Conservation (phyloP, 1,284 basidiomycete genomes). For the Tilletiopsis washingtonensis region DNA sequence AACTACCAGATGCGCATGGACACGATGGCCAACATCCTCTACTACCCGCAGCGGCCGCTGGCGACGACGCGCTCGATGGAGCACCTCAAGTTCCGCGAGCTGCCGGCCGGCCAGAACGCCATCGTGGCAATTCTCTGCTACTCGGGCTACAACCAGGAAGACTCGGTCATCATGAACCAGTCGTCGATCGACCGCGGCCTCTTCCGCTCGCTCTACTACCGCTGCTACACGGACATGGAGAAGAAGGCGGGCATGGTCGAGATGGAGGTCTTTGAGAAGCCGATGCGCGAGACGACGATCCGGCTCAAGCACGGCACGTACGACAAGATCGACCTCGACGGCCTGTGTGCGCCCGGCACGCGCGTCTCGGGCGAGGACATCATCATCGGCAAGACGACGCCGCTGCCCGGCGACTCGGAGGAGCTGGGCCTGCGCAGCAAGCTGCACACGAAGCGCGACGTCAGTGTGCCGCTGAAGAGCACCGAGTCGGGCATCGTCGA, state of each 20-base stretch:
- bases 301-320: constrained; percentile 98
- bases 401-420: constrained; percentile 89
- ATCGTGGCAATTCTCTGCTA: constrained; percentile 98
- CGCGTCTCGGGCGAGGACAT: constrained; percentile 95
- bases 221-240: constrained; percentile 93
- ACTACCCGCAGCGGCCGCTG: constrained; percentile 97
- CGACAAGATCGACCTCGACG: constrained; percentile 94
- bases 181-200: constrained; percentile 94
- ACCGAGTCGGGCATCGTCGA: constrained; percentile 97
- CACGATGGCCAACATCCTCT: constrained; percentile 71
- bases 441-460: constrained; percentile 82
- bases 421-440: constrained; percentile 91
- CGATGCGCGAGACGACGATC: constrained; percentile 82
- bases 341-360: constrained; percentile 88
- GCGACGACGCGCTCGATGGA: constrained; percentile 98
- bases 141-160: constrained; percentile 99
- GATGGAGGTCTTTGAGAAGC: constrained; percentile 91
- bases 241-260: constrained; percentile 84
- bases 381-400: constrained; percentile 97
- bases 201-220: constrained; percentile 97
- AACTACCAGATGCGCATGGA: constrained; percentile 80
- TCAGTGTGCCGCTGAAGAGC: constrained; percentile 93
- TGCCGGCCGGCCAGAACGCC: constrained; percentile 95
- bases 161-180: constrained; percentile 99
- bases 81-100: constrained; percentile 91